phyloP scores from a whole-genome alignment of 2,329 filamentous ascomycete genomes.

The Lizonia empirigonia region DNA sequence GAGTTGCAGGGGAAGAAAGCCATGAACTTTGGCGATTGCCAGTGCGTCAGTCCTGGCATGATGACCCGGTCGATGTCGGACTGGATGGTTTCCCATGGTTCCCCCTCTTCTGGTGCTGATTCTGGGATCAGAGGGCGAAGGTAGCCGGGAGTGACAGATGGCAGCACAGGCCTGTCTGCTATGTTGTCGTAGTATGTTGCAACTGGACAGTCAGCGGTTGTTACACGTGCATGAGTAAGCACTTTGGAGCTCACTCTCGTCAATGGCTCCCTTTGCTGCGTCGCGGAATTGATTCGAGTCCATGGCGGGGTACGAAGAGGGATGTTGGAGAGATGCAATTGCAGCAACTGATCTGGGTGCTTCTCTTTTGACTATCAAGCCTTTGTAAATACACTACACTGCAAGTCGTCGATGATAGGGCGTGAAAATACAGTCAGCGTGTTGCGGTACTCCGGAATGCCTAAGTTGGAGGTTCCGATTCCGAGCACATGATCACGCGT shows the following conservation, averaged over 20 bases:
- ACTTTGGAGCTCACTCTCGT: conserved; percentile 68
- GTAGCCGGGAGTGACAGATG: conserved; percentile 83
- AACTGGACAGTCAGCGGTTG: conserved; percentile 58
- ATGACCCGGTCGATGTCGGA: conserved; percentile 85
- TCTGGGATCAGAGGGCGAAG: conserved; percentile 77
- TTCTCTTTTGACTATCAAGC: neutral
- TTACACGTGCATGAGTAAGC: neutral
- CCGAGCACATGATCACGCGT: conserved; percentile 7
- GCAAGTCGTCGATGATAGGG: neutral
- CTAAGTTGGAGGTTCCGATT: conserved; percentile 3
- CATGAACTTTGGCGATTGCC: conserved; percentile 91
- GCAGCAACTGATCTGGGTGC: no score
- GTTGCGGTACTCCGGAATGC: neutral
- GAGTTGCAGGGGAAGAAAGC: conserved; percentile 89
- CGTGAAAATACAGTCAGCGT: conserved; percentile 1
- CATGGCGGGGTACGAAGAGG: conserved; percentile 60
- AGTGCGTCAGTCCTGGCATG: conserved; percentile 90
- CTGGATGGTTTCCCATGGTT: conserved; percentile 79
- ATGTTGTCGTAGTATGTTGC: conserved; percentile 82
- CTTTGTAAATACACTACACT: no score
- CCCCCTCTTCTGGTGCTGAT: conserved; percentile 67
- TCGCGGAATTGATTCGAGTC: conserved; percentile 77
- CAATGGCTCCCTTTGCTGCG: conserved; percentile 77
- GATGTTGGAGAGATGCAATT: no score
- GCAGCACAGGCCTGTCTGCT: conserved; percentile 71